Base-by-base conservation (phyloP, 2,329 filamentous ascomycete genomes). In the Annulohypoxylon truncatum region DNA sequence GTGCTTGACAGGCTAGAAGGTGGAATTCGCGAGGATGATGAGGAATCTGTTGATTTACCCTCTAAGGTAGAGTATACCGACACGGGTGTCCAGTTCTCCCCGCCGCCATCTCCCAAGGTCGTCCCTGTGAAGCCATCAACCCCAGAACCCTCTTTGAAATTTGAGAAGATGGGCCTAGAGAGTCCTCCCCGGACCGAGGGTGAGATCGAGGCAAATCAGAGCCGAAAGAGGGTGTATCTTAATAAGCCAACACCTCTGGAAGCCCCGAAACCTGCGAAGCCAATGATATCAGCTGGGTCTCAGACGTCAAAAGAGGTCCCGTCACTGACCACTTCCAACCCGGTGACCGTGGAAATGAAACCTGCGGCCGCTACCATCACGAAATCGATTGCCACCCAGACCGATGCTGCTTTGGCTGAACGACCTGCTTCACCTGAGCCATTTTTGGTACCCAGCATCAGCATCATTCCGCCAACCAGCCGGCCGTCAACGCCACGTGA, bases 401-500 rank as follows among this genome's bases (percentile, higher is more conserved):
- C 90, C 0, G 84, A 85, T 29, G 59, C 29, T 4, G n/a, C 57
- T 5, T 63, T 52, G 64, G 61, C 77, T n/a, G 57, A 71, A 51
- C 66, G 24, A 10, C 7, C 44, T 24, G 22, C 9, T 28, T 28
- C 44, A 6, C 22, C 44, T 48, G 20, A 47, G 42, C 42, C 42
- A 4, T 79, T 88, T 64, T 75, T 84, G 3, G 91, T 97, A 66
- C 95, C 95, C 0, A 92, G 90, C 73, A 99, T 99, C 75, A 92
- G 93, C 60, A 93, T 99, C 54, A 92, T 97, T 72, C 96, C 96
- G 29, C 95, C 96, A 0, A 89, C 86, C 2, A 97, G 93, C 59
- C 88, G 92, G 50, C 94, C 95, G n/a, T 84, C 90, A 3, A 94
- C 93, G 1, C 93, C 93, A 1, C 87, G 86, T 50, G 88, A 90